Evolutionary conservation across 2,329 filamentous ascomycete genomes (phyloP).

Genomic region (Hymenotorrendiella dingleyae): DNA sequence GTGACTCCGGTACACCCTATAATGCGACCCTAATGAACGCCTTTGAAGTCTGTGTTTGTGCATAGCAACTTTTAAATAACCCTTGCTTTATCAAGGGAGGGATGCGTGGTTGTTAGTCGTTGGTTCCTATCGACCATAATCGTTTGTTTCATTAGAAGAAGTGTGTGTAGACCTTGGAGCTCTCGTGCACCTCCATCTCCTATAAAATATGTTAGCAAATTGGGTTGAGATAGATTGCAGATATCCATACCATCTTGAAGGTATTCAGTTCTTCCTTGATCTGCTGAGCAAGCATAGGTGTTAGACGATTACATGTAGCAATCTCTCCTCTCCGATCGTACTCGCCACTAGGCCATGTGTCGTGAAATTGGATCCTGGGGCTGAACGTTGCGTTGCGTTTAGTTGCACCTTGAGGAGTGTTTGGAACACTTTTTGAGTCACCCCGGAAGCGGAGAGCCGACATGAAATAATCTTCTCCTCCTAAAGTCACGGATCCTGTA

Average conservation of each 20-base stretch:
- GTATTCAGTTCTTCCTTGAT: slow-evolving; percentile 99
- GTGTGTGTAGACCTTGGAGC: slow-evolving; percentile 98
- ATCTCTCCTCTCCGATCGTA: slow-evolving; percentile 95
- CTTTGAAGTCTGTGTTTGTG: slow-evolving; percentile 25
- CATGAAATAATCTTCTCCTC: slow-evolving; percentile 80
- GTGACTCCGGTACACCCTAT: slow-evolving; percentile 30
- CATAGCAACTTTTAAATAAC: slow-evolving; percentile 24
- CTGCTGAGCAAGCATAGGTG: slow-evolving; percentile 94
- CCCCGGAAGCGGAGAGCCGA: slow-evolving; percentile 66
- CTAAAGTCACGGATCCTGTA: slow-evolving; percentile 66
- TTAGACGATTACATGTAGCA: slow-evolving; percentile 95
- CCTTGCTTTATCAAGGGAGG: slow-evolving; percentile 19
- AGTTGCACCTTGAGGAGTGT: slow-evolving; percentile 60
- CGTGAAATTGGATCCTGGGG: slow-evolving; percentile 87
- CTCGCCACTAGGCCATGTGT: slow-evolving; percentile 92
- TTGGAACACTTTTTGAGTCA: slow-evolving; percentile 74
- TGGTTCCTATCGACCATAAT: slow-evolving; percentile 23
- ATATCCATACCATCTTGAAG: slow-evolving; percentile 85
- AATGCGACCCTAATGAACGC: slow-evolving; percentile 30
- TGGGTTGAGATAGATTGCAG: slow-evolving; percentile 2
- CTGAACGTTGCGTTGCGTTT: slow-evolving; percentile 73
- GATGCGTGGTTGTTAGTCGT: slow-evolving; percentile 21
- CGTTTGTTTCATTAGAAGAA: slow-evolving; percentile 73
- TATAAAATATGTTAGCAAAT: slow-evolving; percentile 42
- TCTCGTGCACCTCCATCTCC: slow-evolving; percentile 99